Evolutionary conservation across 2,329 filamentous ascomycete genomes (phyloP).

Genomic region (Claviceps sp.): DNA sequence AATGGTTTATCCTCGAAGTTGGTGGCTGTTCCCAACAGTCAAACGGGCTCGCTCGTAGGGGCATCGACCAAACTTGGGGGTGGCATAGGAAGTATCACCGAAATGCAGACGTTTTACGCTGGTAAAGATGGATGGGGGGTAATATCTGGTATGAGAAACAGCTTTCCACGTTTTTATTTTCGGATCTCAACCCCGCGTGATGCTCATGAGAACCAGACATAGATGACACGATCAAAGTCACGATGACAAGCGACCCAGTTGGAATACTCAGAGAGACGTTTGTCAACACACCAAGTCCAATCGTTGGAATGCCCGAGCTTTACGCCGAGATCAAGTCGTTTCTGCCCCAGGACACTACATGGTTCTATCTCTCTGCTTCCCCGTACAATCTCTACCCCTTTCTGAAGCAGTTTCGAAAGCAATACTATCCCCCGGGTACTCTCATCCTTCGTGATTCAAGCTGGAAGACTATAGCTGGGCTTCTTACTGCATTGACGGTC

Average conservation of each 20-base stretch:
- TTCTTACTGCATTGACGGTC: constrained; percentile 66
- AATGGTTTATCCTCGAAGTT: constrained; percentile 60
- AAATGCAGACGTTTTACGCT: constrained; percentile 62
- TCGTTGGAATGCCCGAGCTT: constrained; percentile 72
- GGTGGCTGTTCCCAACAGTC: constrained; percentile 34
- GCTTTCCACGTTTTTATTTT: neutral
- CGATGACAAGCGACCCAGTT: constrained; percentile 63
- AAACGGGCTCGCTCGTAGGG: constrained; percentile 31
- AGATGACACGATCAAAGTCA: constrained; percentile 92
- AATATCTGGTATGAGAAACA: constrained; percentile 46
- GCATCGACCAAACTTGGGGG: constrained; percentile 36
- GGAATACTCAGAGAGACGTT: constrained; percentile 80
- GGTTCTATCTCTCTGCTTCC: constrained; percentile 88
- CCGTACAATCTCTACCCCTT: constrained; percentile 93
- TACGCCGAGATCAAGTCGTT: constrained; percentile 52
- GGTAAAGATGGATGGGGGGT: constrained; percentile 70
- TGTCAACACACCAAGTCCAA: constrained; percentile 55
- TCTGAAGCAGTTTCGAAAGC: constrained; percentile 57
- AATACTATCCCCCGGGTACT: constrained; percentile 62
- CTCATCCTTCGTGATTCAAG: constrained; percentile 74
- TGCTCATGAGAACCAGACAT: constrained; percentile 43
- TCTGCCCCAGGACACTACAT: constrained; percentile 49
- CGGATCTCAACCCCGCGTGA: neutral
- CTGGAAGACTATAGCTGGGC: constrained; percentile 71
- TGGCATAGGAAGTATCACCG: constrained; percentile 39